A percentile compares a stretch with the other conserved stretches of the same genome.
Conservation (phyloP, 805 yeast genomes). For the Jamesozyma spencerorum region DNA sequence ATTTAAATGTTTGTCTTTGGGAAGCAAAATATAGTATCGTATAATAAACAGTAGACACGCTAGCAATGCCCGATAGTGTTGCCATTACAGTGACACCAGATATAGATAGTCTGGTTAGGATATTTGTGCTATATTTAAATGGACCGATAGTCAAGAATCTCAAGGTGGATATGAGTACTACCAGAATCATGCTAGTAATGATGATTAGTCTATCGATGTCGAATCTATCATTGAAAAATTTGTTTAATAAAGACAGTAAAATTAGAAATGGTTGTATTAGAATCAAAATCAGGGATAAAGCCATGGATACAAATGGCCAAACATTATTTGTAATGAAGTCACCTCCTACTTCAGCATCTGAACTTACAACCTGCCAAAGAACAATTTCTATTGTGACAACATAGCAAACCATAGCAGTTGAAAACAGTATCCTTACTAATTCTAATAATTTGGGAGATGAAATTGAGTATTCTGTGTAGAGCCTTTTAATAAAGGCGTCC, state of each 20-base stretch:
- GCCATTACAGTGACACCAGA: slow-evolving; percentile 29
- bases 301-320: slow-evolving; percentile 24
- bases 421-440: slow-evolving; percentile 19
- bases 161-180: slow-evolving; percentile 10
- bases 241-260: slow-evolving; percentile 21
- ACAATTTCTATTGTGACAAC: slow-evolving; percentile 26
- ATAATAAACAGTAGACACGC: slow-evolving; percentile 27
- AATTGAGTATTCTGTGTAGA: slow-evolving; percentile 26
- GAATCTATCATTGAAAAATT: slow-evolving; percentile 24
- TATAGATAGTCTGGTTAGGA: slow-evolving; percentile 27
- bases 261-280: slow-evolving; percentile 26
- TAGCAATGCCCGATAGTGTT: slow-evolving; percentile 27
- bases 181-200: slow-evolving; percentile 12
- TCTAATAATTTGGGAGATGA: slow-evolving; percentile 17
- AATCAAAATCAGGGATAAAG: slow-evolving; percentile 17
- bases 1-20: slow-evolving; percentile 2
- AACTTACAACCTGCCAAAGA: slow-evolving; percentile 25
- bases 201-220: slow-evolving; percentile 17
- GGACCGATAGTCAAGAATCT: slow-evolving; percentile 23
- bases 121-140: slow-evolving; percentile 19
- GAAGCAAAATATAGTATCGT: slow-evolving; percentile 14
- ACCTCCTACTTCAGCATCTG: slow-evolving; percentile 13
- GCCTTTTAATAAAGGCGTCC: slow-evolving; percentile 19
- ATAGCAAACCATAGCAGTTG: slow-evolving; percentile 22
- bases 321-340: slow-evolving; percentile 16